Percentiles rank a stretch among this genome's conserved stretches.
Conservation (phyloP, 2,329 filamentous ascomycete genomes). For the Ophiocordyceps camponoti-leonardi region DNA sequence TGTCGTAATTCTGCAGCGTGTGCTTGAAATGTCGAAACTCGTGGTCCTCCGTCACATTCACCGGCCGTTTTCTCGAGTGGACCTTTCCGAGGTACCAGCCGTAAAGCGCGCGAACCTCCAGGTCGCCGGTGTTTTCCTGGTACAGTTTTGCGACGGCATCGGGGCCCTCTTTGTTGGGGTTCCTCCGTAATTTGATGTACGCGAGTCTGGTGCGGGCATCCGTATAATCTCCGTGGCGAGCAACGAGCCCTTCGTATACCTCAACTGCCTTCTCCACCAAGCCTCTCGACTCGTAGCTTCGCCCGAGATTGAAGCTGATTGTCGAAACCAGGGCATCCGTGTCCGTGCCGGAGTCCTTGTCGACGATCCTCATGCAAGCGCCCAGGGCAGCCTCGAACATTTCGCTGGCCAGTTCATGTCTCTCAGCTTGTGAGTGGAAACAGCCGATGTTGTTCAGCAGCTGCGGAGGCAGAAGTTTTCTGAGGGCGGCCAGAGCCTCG, state of each 20-base stretch:
- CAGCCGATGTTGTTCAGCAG: constrained; percentile 95
- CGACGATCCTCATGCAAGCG: constrained; percentile 67
- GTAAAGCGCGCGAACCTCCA: constrained; percentile 84
- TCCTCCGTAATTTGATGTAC: constrained; percentile 71
- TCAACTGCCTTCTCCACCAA: constrained; percentile 69
- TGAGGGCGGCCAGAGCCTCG: constrained; percentile 41
- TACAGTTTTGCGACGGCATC: constrained; percentile 76
- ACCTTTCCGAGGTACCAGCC: constrained; percentile 86
- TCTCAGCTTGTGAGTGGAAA: constrained; percentile 81
- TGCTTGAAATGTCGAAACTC: constrained; percentile 95
- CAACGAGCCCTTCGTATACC: constrained; percentile 73
- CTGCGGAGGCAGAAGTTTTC: constrained; percentile 71
- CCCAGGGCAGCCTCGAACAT: constrained; percentile 86
- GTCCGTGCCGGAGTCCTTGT: constrained; percentile 60
- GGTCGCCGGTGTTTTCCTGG: constrained; percentile 64
- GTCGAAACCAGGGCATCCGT: constrained; percentile 86
- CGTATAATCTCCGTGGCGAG: constrained; percentile 78
- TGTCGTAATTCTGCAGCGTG: constrained; percentile 84
- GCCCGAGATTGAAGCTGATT: constrained; percentile 89
- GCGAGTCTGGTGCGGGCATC: constrained; percentile 79
- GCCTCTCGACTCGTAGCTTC: constrained; percentile 78
- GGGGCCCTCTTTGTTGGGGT: constrained; percentile 70
- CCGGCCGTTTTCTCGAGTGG: constrained; percentile 60
- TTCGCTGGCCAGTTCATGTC: constrained; percentile 61
- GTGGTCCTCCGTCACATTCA: constrained; percentile 71